Conservation (phyloP, 2,329 filamentous ascomycete species). For the Madurella fahalii region DNA sequence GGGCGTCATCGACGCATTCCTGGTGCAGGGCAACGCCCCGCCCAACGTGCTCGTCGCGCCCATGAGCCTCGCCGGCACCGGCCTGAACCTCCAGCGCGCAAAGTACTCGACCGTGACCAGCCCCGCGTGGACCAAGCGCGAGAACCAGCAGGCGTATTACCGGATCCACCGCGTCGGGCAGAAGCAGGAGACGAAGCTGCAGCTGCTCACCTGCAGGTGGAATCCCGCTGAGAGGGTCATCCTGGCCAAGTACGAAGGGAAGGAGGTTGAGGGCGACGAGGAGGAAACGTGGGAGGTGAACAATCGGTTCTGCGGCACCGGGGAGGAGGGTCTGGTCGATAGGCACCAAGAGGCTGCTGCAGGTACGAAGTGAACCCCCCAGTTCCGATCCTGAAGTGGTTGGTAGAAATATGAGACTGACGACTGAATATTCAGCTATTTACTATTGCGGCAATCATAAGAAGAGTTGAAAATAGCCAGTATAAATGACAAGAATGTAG, state of each 20-base stretch:
- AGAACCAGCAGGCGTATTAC: conserved; percentile 22
- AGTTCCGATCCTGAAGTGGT: too few species aligned
- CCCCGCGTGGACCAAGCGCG: conserved; percentile 21
- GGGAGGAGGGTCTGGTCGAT: conserved; percentile 4
- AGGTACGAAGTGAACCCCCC: background rate
- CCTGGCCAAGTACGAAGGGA: conserved; percentile 12
- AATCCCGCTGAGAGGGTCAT: conserved; percentile 22
- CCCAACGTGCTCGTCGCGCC: conserved; percentile 22
- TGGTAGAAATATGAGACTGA: too few species aligned
- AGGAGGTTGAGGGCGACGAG: background rate
- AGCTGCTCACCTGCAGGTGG: conserved; percentile 18
- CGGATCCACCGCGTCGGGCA: conserved; percentile 23
- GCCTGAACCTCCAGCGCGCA: conserved; percentile 23
- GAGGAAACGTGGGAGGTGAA: conserved; percentile 13
- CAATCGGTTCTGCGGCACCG: conserved; percentile 3
- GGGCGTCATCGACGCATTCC: conserved; percentile 13
- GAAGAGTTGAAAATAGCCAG: too few species aligned
- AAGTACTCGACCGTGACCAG: conserved; percentile 20
- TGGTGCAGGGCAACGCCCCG: conserved; percentile 13
- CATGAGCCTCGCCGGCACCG: conserved; percentile 20
- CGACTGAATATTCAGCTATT: too few species aligned
- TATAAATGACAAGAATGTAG: too few species aligned
- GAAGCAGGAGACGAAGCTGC: conserved; percentile 13
- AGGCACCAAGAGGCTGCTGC: conserved; percentile 6
- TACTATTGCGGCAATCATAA: too few species aligned